These are phyloP conservation scores for Neurospora sp. DNA, from an alignment of 495 filamentous ascomycete species.

Conservation along the genomic window DNA sequence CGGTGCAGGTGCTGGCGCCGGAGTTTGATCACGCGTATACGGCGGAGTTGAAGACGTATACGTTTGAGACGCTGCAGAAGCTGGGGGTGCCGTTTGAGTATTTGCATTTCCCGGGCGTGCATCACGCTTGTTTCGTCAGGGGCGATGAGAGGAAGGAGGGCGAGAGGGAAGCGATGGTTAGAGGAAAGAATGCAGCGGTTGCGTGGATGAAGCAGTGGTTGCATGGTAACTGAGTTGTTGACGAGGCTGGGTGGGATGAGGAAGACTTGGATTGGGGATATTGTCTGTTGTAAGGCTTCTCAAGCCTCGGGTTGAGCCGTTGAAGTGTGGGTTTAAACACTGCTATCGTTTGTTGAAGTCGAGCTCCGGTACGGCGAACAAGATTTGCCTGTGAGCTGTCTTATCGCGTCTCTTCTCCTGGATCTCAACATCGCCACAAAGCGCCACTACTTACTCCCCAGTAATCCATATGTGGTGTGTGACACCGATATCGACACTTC, in stretches of 20 bases:
- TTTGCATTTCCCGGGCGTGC: constrained; percentile 44
- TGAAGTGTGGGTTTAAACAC: neutral
- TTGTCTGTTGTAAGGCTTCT: neutral
- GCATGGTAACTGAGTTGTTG: constrained; percentile 2
- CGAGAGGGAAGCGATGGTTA: constrained; percentile 36
- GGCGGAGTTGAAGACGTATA: constrained; percentile 40
- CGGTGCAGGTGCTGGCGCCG: constrained; percentile 49
- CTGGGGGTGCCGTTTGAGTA: constrained; percentile 44
- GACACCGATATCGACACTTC: neutral
- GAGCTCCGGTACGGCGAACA: neutral
- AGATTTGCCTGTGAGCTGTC: neutral
- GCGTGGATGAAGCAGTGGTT: constrained; percentile 34
- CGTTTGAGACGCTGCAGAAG: constrained; percentile 32
- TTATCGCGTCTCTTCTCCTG: neutral
- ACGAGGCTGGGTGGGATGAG: neutral
- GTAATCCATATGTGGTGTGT: neutral
- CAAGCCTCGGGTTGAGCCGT: neutral
- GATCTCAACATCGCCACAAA: neutral
- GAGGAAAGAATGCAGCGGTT: constrained; percentile 36
- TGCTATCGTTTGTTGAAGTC: neutral
- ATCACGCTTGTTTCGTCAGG: constrained; percentile 40
- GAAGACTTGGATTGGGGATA: neutral
- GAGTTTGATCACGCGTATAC: constrained; percentile 42
- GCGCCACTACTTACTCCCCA: no score
- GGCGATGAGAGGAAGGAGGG: constrained; percentile 32